Evolutionary conservation across 2,329 filamentous ascomycete species (phyloP).

Genomic region (Verticillium dahliae): DNA sequence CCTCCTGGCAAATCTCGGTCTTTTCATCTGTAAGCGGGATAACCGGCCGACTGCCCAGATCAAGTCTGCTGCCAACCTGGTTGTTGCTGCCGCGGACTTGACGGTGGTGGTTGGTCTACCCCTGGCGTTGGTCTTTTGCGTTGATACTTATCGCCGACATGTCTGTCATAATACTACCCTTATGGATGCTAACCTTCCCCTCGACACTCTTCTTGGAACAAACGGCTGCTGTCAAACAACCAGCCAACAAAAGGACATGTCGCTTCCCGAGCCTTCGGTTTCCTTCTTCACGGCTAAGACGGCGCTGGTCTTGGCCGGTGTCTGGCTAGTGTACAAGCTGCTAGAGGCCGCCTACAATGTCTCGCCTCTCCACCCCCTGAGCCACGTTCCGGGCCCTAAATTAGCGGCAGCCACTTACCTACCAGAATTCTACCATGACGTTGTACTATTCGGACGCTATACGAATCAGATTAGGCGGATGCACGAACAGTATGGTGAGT

Average conservation of each 20-base stretch:
- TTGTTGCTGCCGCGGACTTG: neutral
- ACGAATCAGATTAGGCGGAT: constrained; percentile 24
- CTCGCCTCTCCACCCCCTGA: constrained; percentile 30
- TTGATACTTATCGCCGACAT: neutral
- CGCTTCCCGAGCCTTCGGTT: neutral
- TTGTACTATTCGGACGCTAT: constrained; percentile 26
- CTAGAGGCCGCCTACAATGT: constrained; percentile 24
- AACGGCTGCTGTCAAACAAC: constrained; percentile 11
- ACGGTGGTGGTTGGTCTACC: neutral
- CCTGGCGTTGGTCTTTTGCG: neutral
- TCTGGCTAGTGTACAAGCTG: constrained; percentile 23
- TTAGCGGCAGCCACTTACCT: constrained; percentile 26
- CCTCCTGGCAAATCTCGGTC: neutral
- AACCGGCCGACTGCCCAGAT: neutral
- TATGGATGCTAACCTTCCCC: neutral
- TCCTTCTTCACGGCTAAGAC: neutral
- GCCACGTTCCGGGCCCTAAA: constrained; percentile 28
- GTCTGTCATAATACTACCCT: neutral
- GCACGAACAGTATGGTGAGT: constrained; percentile 28
- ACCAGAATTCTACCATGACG: constrained; percentile 31
- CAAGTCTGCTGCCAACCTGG: neutral
- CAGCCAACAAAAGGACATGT: constrained; percentile 8
- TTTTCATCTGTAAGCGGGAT: neutral
- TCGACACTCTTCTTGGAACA: constrained; percentile 4
- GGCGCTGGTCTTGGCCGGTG: constrained; percentile 8